A percentile compares a stretch with the other conserved stretches of the same genome.
phyloP scores from a whole-genome alignment of 1,284 basidiomycete genomes.

The Paramarasmius palmivorus region DNA sequence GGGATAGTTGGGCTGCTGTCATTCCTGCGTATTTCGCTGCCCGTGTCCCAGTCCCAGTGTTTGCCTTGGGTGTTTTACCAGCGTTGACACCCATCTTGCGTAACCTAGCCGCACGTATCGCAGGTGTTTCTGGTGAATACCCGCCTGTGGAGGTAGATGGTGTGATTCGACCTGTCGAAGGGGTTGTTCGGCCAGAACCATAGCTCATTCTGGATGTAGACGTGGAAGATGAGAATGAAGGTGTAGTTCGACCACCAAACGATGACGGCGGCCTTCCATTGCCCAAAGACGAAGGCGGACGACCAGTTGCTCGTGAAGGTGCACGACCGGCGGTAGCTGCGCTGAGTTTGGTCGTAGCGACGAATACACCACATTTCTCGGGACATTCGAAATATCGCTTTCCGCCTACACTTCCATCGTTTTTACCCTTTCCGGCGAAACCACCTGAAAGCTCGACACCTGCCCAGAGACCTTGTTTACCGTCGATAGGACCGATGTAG shows the following conservation, averaged over 20 bases:
- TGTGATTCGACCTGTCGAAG: constrained; percentile 44
- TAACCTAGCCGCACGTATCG: constrained; percentile 30
- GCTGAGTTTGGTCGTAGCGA: constrained; percentile 80
- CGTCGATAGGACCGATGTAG: constrained; percentile 82
- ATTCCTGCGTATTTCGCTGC: constrained; percentile 82
- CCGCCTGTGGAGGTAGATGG: constrained; percentile 31
- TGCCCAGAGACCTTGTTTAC: constrained; percentile 87
- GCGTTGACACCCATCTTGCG: constrained; percentile 31
- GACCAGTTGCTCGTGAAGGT: constrained; percentile 78
- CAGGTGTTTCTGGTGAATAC: constrained; percentile 33
- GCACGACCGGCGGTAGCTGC: constrained; percentile 76
- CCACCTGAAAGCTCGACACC: constrained; percentile 88
- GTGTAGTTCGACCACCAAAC: too few species aligned
- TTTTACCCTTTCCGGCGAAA: constrained; percentile 93
- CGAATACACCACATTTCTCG: constrained; percentile 89
- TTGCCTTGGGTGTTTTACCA: constrained; percentile 42
- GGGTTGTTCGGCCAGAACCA: constrained; percentile 35
- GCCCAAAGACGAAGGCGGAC: too few species aligned
- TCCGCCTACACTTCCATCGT: constrained; percentile 87
- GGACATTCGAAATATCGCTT: constrained; percentile 88
- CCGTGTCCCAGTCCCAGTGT: constrained; percentile 58
- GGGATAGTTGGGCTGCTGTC: constrained; percentile 76
- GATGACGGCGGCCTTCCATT: too few species aligned
- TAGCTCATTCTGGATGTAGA: constrained; percentile 26
- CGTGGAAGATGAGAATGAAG: constrained; percentile 47